Evolutionary conservation across 345 rosid species (phyloP).

Genomic region (Bretschneidera sinensis): DNA sequence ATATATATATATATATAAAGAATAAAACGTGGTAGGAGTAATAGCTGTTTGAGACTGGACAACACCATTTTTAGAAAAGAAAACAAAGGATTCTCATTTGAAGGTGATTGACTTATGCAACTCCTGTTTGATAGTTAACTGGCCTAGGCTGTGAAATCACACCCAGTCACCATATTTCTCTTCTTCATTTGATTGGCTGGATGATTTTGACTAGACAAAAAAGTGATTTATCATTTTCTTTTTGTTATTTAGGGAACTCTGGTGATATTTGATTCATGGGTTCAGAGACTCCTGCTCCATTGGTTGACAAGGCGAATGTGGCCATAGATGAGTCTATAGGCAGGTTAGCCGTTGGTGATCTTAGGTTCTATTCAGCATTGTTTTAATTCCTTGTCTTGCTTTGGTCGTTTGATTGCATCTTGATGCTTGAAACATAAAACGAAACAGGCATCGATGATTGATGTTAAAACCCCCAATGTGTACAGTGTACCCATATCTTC

Average conservation of each 20-base stretch:
- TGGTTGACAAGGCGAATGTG: constrained; percentile 30
- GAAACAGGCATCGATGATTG: background rate
- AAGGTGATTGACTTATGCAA: background rate
- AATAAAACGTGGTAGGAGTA: background rate
- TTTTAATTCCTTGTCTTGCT: background rate
- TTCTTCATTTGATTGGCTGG: background rate
- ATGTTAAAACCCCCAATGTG: background rate
- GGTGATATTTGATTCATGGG: constrained; percentile 28
- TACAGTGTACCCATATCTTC: constrained; percentile 1
- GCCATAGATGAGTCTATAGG: constrained; percentile 12
- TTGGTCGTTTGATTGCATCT: background rate
- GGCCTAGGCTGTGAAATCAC: background rate
- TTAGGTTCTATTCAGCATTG: background rate
- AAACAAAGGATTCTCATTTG: background rate
- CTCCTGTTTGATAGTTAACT: background rate
- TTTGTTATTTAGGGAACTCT: constrained; percentile 18
- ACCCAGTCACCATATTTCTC: background rate
- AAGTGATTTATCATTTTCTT: background rate
- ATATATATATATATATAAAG: too few species aligned
- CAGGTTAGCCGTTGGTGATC: constrained; percentile 21
- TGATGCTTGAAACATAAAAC: constrained; percentile 10
- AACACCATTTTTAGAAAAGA: background rate
- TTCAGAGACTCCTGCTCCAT: constrained; percentile 37
- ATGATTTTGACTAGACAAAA: background rate
- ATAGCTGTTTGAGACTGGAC: background rate